Evolutionary conservation across 164 flowering plant species (phyloP), one percentile per base, ranked within the genome.

Genomic region (Magnolia kwangsiensis): DNA sequence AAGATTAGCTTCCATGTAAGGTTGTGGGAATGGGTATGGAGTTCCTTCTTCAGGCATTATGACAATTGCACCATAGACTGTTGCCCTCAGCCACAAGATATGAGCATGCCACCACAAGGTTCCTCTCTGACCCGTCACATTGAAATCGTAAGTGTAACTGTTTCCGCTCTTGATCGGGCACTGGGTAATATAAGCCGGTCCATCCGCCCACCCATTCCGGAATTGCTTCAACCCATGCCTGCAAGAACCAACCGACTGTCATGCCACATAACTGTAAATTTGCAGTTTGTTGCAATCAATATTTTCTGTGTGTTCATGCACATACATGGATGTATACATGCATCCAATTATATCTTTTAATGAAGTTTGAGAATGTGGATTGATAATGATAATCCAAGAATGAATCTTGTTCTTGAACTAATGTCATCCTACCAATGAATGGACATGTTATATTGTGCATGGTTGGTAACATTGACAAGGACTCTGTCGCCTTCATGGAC

Each of bases 61-160:
- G 21, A 90, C 90, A 76, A 90, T 83, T 3, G 91, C 91, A 27
- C 93, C 93, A 79, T 89, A 80, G 14, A 90, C 89, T 1, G 93
- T 90, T 10, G 93, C 89, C 71, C 93, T 82, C 8, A 90, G 86
- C 93, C 93, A 90, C 16, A 86, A 50, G 27, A 87, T 86, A 67
- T 90, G 93, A 10, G 93, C 93, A 75, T 90, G 93, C 91, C 93
- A 90, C 90, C 90, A 90, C 49, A 89, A 71, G 7, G 91, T 90
- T 20, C 91, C 93, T 77, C 89, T 72, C 72, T 90, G 90, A 0
- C 87, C 90, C 9, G 89, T 84, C 8, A 90, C 84, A 16, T 83
- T 89, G 74, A 90, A 81, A 50, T 84, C 80, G 29, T 90, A 87
- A 29, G 76, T 78, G 79, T 90, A 90, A 81, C 89, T 88, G 9